Percentiles rank a stretch among this genome's conserved stretches.
phyloP scores from a whole-genome alignment of 2,329 filamentous ascomycete genomes.

The Neofusicoccum kwambonambiense region DNA sequence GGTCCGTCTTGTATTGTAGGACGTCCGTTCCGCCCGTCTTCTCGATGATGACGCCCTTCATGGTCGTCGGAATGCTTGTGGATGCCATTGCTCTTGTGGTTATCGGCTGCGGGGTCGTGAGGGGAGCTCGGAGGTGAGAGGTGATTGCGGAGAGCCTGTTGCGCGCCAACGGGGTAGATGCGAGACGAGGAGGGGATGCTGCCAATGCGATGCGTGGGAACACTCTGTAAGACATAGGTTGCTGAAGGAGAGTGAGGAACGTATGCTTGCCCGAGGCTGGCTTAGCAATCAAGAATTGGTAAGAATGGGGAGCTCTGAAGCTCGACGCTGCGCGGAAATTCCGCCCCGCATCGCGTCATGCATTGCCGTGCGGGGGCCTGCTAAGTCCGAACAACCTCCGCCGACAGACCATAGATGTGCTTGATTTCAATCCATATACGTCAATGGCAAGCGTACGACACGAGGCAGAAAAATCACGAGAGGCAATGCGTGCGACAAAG shows the following conservation, averaged over 20 bases:
- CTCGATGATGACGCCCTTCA: conserved; percentile 72
- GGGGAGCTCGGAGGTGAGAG: conserved; percentile 1
- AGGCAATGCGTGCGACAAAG: neutral
- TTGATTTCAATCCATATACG: too few relatives aligned
- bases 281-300: conserved; percentile 2
- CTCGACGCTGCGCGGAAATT: conserved; percentile 2
- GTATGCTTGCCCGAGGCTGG: neutral
- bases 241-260: neutral
- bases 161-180: neutral
- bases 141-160: conserved; percentile 3
- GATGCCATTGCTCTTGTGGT: conserved; percentile 38
- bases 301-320: neutral
- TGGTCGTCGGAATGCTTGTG: conserved; percentile 59
- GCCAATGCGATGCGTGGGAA: conserved; percentile 4
- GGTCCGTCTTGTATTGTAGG: conserved; percentile 66
- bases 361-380: conserved; percentile 5
- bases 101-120: neutral
- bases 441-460: too few relatives aligned
- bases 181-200: neutral
- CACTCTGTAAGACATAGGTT: neutral
- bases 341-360: conserved; percentile 2
- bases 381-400: neutral
- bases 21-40: conserved; percentile 72
- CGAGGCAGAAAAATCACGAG: neutral
- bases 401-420: too few relatives aligned